These are phyloP conservation scores for Saccharomyces eubayanus DNA, from an alignment of 805 yeast species.

Conservation along the genomic window DNA sequence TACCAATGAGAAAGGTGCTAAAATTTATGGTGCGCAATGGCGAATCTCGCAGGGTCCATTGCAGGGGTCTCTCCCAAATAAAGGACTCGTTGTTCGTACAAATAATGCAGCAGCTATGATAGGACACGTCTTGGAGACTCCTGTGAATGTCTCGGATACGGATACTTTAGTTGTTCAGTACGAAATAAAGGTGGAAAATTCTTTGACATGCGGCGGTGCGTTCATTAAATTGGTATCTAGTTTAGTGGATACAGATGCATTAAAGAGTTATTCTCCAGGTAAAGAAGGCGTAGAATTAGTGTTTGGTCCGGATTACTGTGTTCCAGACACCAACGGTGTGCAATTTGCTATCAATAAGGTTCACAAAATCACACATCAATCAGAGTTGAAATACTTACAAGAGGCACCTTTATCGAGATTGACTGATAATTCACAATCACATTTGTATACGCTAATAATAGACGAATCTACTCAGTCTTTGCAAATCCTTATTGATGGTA, in stretches of 20 bases:
- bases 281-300: constrained; percentile 73
- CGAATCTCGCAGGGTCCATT: background rate
- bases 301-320: constrained; percentile 95
- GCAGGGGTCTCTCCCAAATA: constrained; percentile 39
- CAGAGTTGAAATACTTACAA: constrained; percentile 60
- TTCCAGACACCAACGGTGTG: constrained; percentile 59
- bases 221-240: constrained; percentile 63
- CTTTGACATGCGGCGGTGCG: constrained; percentile 81
- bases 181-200: constrained; percentile 78
- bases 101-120: constrained; percentile 81
- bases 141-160: constrained; percentile 47
- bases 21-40: constrained; percentile 70
- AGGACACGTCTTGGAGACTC: constrained; percentile 47
- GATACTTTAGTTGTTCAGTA: constrained; percentile 76
- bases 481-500: constrained; percentile 80
- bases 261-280: constrained; percentile 34
- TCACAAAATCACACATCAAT: constrained; percentile 44
- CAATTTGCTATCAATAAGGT: constrained; percentile 64
- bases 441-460: constrained; percentile 71
- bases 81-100: constrained; percentile 66
- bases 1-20: constrained; percentile 36
- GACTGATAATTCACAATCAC: constrained; percentile 45
- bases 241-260: constrained; percentile 27
- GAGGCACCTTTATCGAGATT: constrained; percentile 55
- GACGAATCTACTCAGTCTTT: constrained; percentile 50